Evolutionary conservation across 768 basidiomycete genomes (phyloP), one percentile per base, ranked within the genome.

Genomic region (Macrolepiota dolichaula): DNA sequence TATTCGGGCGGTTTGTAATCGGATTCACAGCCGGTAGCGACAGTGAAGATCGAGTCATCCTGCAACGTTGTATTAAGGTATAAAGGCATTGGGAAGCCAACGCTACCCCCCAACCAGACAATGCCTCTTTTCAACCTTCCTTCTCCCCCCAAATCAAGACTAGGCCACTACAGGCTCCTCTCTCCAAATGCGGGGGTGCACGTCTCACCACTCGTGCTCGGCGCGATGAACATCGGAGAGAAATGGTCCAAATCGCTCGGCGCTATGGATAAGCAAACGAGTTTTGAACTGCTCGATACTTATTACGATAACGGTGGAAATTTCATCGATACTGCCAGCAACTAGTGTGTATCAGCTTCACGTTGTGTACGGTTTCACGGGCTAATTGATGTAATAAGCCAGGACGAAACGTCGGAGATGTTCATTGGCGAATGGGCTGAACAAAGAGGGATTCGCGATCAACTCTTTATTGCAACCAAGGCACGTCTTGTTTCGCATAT

Each of bases 351-450:
- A 11, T 5, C 25, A 7, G 29, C 29, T 46, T n/a, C 44, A 59
- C 24, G 27, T 27, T 44, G 44, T 11, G 2, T 2, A n/a, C 6
- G 12, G 5, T 42, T 32, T 32, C 29, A 32, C 7, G 29, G 7
- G 29, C 29, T 32, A 32, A 32, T 32, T 32, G 29, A 7, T 7
- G 7, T 32, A 32, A 3, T 37, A 3, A 81, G 78, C 55, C 82
- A 86, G 63, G 77, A 83, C 56, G 84, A 81, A 61, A 67, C 76
- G 35, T 83, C 81, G 4, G 85, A 88, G 65, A 51, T 61, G 44
- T 78, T 78, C 64, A 74, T 82, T 29, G 81, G 81, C 4, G 81
- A 83, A 63, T 84, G 81, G 81, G 75, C 77, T 60, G 75, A 79
- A 62, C 62, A 69, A 40, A 70, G 80, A 15, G 73, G 71, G 0